Base-by-base conservation (phyloP, 352 stramenopile genomes). In the Lagenidium giganteum region DNA sequence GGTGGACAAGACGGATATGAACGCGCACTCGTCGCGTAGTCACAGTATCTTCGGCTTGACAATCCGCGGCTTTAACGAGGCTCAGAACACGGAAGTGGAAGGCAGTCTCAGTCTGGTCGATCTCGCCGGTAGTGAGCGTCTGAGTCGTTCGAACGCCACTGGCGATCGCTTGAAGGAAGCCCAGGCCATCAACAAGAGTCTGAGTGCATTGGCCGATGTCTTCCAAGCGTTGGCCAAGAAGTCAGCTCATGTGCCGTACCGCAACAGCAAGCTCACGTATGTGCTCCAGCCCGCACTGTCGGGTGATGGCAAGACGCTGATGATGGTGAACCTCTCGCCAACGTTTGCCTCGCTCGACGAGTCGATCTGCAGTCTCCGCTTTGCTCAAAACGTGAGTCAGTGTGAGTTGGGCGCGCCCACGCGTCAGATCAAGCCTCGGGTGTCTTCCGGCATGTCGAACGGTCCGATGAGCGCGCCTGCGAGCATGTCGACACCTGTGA, bases 271-370 rank as follows among this genome's bases (percentile, higher is more conserved):
- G 65, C 76, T 99, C 17, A 99, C 97, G 18, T 98, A 99, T 63
- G 83, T 99, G 28, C 78, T 99, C 17, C 96, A 99, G 73, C 95
- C 97, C 38, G 97, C 94, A 50, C 83, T 99, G 5, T 98, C 93
- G 50, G 96, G 96, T 8, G 95, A 99, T 70, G 96, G 96, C 30
- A 99, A 99, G 75, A 98, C 96, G 51, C 76, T 99, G 29, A 99
- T 99, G 96, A 98, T 99, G 81, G 96, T 99, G 30, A 99, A 99
- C 62, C 65, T 99, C 21, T 98, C 92, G 56, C 96, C 97, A 3
- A 98, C 95, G 16, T 77, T 87, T 22, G 70, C 82, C 33, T 98
- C 94, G 45, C 72, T 97, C 26, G 83, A 96, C 54, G 97, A 99
- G 70, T 98, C 93, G 57, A 62, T 99, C 5, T 99, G 96, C 70